phyloP scores from a whole-genome alignment of 78 protist genomes.

The Speleostelium caveatum region DNA sequence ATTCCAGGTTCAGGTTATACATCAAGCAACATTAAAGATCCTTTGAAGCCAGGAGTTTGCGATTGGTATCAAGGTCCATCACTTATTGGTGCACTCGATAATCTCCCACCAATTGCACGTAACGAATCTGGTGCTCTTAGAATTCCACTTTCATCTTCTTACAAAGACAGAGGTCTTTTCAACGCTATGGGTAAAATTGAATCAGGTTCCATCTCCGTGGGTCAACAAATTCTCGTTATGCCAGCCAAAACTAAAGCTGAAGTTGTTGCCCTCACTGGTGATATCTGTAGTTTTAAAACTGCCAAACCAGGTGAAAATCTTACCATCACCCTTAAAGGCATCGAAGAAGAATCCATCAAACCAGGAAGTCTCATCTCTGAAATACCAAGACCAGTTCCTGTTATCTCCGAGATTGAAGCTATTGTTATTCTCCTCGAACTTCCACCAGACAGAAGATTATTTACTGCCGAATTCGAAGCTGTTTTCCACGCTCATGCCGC shows the following conservation, averaged over 20 bases:
- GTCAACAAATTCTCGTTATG: constrained; percentile 84
- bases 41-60: constrained; percentile 56
- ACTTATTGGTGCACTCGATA: constrained; percentile 89
- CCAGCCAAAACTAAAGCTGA: constrained; percentile 86
- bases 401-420: constrained; percentile 82
- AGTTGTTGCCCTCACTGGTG: constrained; percentile 79
- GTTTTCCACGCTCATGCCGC: constrained; percentile 93
- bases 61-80: constrained; percentile 92
- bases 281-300: constrained; percentile 67
- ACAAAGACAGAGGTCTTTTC: constrained; percentile 90
- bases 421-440: constrained; percentile 87
- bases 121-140: constrained; percentile 82
- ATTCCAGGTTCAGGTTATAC: constrained; percentile 95
- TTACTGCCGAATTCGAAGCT: constrained; percentile 85
- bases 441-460: constrained; percentile 77
- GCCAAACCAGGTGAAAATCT: constrained; percentile 91
- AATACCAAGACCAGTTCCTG: constrained; percentile 51
- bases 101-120: constrained; percentile 74
- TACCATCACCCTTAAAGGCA: constrained; percentile 85
- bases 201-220: constrained; percentile 86
- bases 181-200: constrained; percentile 94
- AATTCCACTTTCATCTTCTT: constrained; percentile 90
- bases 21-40: constrained; percentile 87
- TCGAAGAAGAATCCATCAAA: constrained; percentile 82
- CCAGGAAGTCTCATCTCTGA: constrained; percentile 65